These are phyloP conservation scores for Neoscytalidium dimidiatum DNA, from an alignment of 2,329 filamentous ascomycete species.

Conservation along the genomic window DNA sequence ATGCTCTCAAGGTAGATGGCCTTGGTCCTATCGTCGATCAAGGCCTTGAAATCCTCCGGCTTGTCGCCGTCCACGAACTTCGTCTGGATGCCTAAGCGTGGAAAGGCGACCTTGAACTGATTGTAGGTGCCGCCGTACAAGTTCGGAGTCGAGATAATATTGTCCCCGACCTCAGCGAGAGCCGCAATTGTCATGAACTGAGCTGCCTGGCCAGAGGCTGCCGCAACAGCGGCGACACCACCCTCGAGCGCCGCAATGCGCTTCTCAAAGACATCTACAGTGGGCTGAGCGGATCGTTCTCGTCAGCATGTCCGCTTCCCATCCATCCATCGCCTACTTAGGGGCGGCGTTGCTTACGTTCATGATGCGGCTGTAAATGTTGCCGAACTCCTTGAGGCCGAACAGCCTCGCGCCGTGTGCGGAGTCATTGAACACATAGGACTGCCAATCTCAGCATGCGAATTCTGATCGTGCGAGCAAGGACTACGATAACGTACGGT, in stretches of 20 bases:
- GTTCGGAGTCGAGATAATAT: constrained; percentile 88
- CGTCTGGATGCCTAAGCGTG: constrained; percentile 81
- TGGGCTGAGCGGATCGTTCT: constrained; percentile 61
- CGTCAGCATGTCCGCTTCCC: constrained; percentile 4
- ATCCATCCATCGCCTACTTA: neutral
- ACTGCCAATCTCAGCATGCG: constrained; percentile 51
- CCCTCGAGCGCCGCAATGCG: constrained; percentile 94
- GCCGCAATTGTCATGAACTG: constrained; percentile 88
- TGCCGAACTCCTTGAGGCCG: constrained; percentile 93
- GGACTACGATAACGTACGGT: constrained; percentile 52
- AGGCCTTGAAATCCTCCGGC: constrained; percentile 73
- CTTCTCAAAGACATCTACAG: constrained; percentile 95
- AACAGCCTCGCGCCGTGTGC: constrained; percentile 94
- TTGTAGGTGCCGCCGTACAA: constrained; percentile 97
- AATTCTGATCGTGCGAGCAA: neutral
- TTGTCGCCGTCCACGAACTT: constrained; percentile 86
- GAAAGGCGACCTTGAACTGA: constrained; percentile 89
- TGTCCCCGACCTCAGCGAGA: constrained; percentile 85
- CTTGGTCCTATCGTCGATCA: constrained; percentile 92
- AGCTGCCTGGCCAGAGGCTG: constrained; percentile 83
- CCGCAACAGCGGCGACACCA: constrained; percentile 81
- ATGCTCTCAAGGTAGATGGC: constrained; percentile 90
- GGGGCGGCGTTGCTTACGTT: constrained; percentile 61
- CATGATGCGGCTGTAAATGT: constrained; percentile 97
- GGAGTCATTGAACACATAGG: constrained; percentile 92